Evolutionary conservation across 495 filamentous ascomycete species (phyloP).

Genomic region (Melanomma pulvis-pyrius): DNA sequence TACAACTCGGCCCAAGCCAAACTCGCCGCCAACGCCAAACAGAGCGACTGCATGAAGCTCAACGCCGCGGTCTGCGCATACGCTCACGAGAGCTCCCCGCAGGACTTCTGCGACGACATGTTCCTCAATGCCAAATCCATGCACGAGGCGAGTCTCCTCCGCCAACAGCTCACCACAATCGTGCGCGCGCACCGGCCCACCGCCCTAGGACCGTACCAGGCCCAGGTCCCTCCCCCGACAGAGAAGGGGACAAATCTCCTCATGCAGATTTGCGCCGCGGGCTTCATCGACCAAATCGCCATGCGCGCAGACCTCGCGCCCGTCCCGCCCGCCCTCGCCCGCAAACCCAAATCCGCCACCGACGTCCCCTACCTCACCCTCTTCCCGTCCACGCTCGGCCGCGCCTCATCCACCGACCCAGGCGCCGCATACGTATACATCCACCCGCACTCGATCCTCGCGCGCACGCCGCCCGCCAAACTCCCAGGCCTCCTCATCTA

Average conservation of each 20-base stretch:
- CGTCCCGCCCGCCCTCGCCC: slow-evolving; percentile 66
- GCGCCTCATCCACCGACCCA: slow-evolving; percentile 28
- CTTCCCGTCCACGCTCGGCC: slow-evolving; percentile 62
- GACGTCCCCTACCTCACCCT: slow-evolving; percentile 91
- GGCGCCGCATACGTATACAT: slow-evolving; percentile 71
- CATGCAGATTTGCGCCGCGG: slow-evolving; percentile 87
- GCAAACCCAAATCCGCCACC: slow-evolving; percentile 77
- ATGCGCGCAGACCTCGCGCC: slow-evolving; percentile 87
- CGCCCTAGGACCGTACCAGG: slow-evolving; percentile 60
- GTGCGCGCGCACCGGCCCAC: slow-evolving; percentile 73
- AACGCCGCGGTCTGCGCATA: slow-evolving; percentile 82
- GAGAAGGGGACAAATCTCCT: slow-evolving; percentile 75
- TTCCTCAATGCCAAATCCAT: slow-evolving; percentile 86
- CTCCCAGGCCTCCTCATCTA: slow-evolving; percentile 88
- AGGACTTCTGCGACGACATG: slow-evolving; percentile 74
- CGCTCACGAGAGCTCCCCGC: slow-evolving; percentile 70
- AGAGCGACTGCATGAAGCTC: slow-evolving; percentile 86
- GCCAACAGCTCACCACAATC: slow-evolving; percentile 78
- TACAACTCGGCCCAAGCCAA: slow-evolving; percentile 77
- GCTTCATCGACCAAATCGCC: slow-evolving; percentile 94
- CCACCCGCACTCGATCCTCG: slow-evolving; percentile 79
- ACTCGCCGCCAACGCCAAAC: slow-evolving; percentile 78
- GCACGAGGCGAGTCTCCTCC: slow-evolving; percentile 80
- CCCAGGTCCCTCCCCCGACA: slow-evolving; percentile 66
- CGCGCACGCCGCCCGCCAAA: slow-evolving; percentile 68